Evolutionary conservation across 164 flowering plant species (phyloP).

Genomic region (Malania oleifera): DNA sequence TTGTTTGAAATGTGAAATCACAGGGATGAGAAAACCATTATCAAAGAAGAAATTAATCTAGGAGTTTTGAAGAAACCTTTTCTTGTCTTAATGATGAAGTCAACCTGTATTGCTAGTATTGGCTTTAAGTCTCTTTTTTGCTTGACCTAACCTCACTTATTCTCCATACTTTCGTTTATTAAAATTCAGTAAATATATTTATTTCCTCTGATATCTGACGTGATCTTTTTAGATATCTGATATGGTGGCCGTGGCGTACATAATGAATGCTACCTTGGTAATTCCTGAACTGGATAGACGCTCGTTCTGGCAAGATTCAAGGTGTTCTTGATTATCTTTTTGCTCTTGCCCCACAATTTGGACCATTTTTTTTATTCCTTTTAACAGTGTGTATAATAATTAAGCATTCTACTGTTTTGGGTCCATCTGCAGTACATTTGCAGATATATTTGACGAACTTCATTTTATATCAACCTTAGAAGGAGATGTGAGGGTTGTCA

Average conservation of each 20-base stretch:
- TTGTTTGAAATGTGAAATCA: too few species aligned
- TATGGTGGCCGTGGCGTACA: constrained; percentile 95
- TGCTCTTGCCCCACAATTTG: not conserved
- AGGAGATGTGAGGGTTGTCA: constrained; percentile 67
- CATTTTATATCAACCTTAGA: constrained; percentile 72
- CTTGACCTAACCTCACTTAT: too few species aligned
- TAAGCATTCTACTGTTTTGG: not conserved
- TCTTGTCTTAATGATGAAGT: too few species aligned
- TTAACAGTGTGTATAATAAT: not conserved
- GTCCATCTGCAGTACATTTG: constrained; percentile 51
- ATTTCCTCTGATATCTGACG: too few species aligned
- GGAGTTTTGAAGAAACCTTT: too few species aligned
- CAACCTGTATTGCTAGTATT: too few species aligned
- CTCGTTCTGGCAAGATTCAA: constrained; percentile 93
- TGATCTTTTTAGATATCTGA: constrained; percentile 89
- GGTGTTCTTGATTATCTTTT: constrained; percentile 36
- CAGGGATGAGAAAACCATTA: too few species aligned
- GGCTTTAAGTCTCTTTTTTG: too few species aligned
- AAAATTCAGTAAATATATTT: not conserved
- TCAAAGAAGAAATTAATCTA: too few species aligned
- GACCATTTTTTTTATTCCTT: not conserved
- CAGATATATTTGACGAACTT: constrained; percentile 80
- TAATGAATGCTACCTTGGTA: constrained; percentile 94
- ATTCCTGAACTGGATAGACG: constrained; percentile 87
- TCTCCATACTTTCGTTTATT: too few species aligned